A percentile compares a stretch with the other conserved stretches of the same genome.
Conservation (phyloP, 2,329 filamentous ascomycete genomes). For the Parastagonospora avenae region DNA sequence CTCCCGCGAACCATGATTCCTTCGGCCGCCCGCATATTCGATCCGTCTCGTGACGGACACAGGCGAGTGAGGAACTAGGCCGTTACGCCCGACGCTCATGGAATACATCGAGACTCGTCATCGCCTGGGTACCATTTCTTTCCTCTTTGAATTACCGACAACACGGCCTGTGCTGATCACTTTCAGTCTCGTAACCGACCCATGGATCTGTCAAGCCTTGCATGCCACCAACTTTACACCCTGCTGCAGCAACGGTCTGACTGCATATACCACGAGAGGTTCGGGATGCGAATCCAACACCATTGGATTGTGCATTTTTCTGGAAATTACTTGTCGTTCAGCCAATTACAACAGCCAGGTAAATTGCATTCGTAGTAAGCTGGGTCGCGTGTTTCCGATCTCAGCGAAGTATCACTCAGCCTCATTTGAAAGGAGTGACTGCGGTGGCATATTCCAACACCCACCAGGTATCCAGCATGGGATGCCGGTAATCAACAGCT, state of each 20-base stretch:
- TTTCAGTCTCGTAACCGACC: not conserved
- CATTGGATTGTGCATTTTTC: not conserved
- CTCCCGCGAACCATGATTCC: too few species aligned
- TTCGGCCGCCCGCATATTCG: too few species aligned
- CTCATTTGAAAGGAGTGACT: too few species aligned
- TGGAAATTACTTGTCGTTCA: not conserved
- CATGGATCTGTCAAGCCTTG: not conserved
- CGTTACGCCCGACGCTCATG: not conserved
- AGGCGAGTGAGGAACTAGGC: too few species aligned
- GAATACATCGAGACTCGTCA: not conserved
- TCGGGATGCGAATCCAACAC: not conserved
- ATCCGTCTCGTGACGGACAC: too few species aligned
- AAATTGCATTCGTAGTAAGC: too few species aligned
- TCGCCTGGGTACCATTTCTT: not conserved
- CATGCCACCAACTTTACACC: not conserved
- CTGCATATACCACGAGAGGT: not conserved
- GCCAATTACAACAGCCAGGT: too few species aligned
- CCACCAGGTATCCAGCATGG: too few species aligned
- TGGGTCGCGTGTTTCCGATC: too few species aligned
- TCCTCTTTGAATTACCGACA: not conserved
- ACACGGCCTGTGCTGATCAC: not conserved
- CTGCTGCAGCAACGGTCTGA: not conserved
- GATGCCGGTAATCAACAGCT: too few species aligned
- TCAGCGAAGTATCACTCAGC: too few species aligned
- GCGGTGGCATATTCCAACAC: too few species aligned